Evolutionary conservation across 2,329 filamentous ascomycete genomes (phyloP).

Genomic region (Blumeria hordei): DNA sequence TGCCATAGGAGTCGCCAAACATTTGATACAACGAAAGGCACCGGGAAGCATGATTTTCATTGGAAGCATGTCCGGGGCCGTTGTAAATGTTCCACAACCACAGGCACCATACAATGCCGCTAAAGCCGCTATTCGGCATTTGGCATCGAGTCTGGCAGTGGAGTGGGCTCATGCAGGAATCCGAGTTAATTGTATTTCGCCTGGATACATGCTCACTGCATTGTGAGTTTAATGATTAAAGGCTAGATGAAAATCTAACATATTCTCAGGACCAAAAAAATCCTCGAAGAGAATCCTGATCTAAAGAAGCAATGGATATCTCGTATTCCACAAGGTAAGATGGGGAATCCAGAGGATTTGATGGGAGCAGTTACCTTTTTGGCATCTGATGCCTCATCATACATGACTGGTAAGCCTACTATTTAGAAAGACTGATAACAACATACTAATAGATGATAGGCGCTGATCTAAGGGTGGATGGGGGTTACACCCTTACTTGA

Average conservation of each 20-base stretch:
- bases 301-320: constrained; percentile 78
- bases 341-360: constrained; percentile 75
- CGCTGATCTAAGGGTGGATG: constrained; percentile 36
- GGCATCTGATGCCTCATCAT: constrained; percentile 30
- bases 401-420: constrained; percentile 26
- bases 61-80: constrained; percentile 78
- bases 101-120: constrained; percentile 83
- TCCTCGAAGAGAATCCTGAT: constrained; percentile 78
- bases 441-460: constrained; percentile 1
- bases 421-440: neutral
- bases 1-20: constrained; percentile 60
- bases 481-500: constrained; percentile 68
- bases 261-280: constrained; percentile 57
- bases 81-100: constrained; percentile 88
- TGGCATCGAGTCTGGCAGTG: constrained; percentile 69
- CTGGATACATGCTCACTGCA: constrained; percentile 89
- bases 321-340: constrained; percentile 77
- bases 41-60: constrained; percentile 81
- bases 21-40: constrained; percentile 60
- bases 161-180: constrained; percentile 82
- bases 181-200: constrained; percentile 83
- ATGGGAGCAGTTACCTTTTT: constrained; percentile 71
- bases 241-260: neutral
- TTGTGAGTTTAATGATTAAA: constrained; percentile 33
- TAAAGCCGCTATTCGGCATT: constrained; percentile 76